Evolutionary conservation across 2,329 filamentous ascomycete species (phyloP), one percentile per base, ranked within the genome.

Genomic region (Xylariales sp.): DNA sequence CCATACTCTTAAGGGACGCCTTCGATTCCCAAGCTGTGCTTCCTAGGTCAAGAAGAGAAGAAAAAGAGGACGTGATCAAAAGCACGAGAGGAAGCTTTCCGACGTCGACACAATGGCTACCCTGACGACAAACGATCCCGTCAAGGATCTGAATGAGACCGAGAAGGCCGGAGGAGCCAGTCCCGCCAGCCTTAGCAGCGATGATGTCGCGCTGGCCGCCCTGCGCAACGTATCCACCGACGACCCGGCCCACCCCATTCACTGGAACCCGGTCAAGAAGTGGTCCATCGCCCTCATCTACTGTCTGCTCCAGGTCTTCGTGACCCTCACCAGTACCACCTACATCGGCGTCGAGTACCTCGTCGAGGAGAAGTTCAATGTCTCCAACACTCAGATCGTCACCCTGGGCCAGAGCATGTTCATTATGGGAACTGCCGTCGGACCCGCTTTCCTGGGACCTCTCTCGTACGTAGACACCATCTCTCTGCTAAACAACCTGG

Each of bases 381-480:
- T 53, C 30, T 49, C 49, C 5, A 33, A 39, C 20, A 54, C 56
- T 10, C 64, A 67, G 43, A 54, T 65, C 10, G 50, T 61, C 5
- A 57, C 61, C 12, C 47, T 67, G 1, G 63, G 63, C 12, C 63
- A 67, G 48, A 60, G 54, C 38, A 55, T 67, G 52, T 66, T 67
- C 49, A 65, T 67, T 43, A 41, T 66, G 5, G 63, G 63, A 10
- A 67, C 54, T 14, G 64, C 63, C 8, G 54, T 66, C 29, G 63
- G 63, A 4, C 63, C 63, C 4, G 56, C 55, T 12, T 66, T 67
- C 40, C 44, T 67, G 29, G 63, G 61, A 6, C 63, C 63, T 29
- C 47, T 66, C 29, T 61, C 58, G 59, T 63, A 56, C 45, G 60
- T n/a, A n/a, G n/a, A n/a, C n/a, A n/a, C n/a, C n/a, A n/a, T n/a